Base-by-base conservation (phyloP, 106 monocot genomes). In the Phalaenopsis aphrodite region DNA sequence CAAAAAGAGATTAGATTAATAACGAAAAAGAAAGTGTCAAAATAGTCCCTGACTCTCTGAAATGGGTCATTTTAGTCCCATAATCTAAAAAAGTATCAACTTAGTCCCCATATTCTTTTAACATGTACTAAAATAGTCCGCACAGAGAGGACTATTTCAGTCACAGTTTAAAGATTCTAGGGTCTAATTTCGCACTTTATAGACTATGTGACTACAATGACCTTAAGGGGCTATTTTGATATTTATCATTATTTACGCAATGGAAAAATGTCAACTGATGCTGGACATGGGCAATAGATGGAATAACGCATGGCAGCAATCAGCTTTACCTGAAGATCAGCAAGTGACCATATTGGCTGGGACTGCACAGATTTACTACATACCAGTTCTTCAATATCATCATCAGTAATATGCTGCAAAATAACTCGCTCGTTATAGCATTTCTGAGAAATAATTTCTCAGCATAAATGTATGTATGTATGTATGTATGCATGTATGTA, bases 351-450 rank as follows among this genome's bases (percentile, higher is more conserved):
- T 43, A 90, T 76, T 41, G 78, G 56, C 42, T 78, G 36, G 15
- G 42, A 39, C 24, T 64, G 78, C 9, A 42, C 3, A 58, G 42
- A 11, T 78, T 61, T 78, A 87, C 81, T 56, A 75, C 46, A 56
- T 87, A 88, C 79, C 48, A 92, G 73, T 74, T 88, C 90, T 77
- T 95, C 92, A 14, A 92, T 77, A 67, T 95, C 95, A 45, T 89
- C 92, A 87, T 95, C 90, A 72, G 92, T 81, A 49, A 95, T 64
- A 78, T 82, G 87, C 95, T 95, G 85, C 78, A 78, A 24, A 65
- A 23, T 8, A 65, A 65, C 8, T 7, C 21, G 5, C n/a, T 23
- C 52, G 12, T 52, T 52, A 12, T 52, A 52, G 12, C 15, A 52
- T 65, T 61, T 61, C n/a, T n/a, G 5, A 61, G n/a, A 21, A 5